Base-by-base conservation (phyloP, 108 stramenopile genomes). In the Cyclotella sp. region DNA sequence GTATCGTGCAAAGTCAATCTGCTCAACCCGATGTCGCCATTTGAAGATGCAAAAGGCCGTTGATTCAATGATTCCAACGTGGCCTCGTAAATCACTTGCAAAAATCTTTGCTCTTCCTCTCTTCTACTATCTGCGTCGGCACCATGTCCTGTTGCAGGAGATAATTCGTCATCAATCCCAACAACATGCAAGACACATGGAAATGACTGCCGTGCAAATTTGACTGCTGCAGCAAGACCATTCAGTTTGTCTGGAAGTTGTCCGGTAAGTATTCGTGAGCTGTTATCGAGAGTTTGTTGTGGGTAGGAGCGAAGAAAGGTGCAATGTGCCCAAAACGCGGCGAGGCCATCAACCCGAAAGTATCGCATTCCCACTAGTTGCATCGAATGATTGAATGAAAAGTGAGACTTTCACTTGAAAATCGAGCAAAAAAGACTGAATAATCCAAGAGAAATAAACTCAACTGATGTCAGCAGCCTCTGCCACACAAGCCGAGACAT, bases 161-260 rank as follows among this genome's bases (percentile, higher is more conserved):
- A 63, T 6, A 93, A 64, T 69, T 95, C 92, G 18, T 64, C 40
- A 71, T 93, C 92, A 24, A 93, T 64, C 63, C 82, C 81, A 21
- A 46, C 54, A 43, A 95, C 58, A 70, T 89, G 89, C 61, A 95
- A 72, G 0, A 95, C 77, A 75, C 90, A 91, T 10, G 94, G 94
- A 43, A 60, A 85, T 65, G 44, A 81, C 40, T 24, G 46, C 29
- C 49, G 54, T 55, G 87, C 92, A 63, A 88, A 57, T 19, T 88
- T 83, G 39, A 93, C 69, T 34, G 91, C 87, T 49, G 82, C 80
- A 8, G 88, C 61, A 19, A 91, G 74, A 22, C 94, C 92, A 22
- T 75, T 57, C 19, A 93, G 51, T 70, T 95, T 88, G 60, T 95
- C 92, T 11, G 77, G 44, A 15, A 93, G 66, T 21, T 78, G 84